Evolutionary conservation across 2,329 filamentous ascomycete genomes (phyloP), one percentile per base, ranked within the genome.

Genomic region (Beauveria sp.): DNA sequence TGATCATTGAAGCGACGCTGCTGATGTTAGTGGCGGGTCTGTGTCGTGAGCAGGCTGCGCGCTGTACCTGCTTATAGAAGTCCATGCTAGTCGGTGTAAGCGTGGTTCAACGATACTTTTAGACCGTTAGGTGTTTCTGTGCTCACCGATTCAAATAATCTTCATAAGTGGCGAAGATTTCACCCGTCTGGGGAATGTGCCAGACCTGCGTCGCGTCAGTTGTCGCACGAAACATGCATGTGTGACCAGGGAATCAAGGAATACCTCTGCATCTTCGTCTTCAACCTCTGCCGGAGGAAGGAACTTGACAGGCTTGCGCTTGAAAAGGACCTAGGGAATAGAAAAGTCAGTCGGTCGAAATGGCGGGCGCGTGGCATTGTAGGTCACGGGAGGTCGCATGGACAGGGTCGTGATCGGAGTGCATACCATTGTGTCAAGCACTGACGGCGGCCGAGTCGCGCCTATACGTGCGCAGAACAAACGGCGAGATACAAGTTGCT

Each of bases 1-100:
- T 96, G 90, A 75, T 96, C 96, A 64, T 96, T 96, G 74, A 98
- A 99, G 61, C 89, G 87, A 71, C 87, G 90, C 87, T 93, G 68
- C 49, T 54, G 55, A 68, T 63, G 58, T 59, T 52, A 50, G 53
- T 48, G 49, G 9, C n/a, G 18, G n/a, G 45, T n/a, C 7, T 34
- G 20, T 14, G 14, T 22, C 2, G 26, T 12, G 18, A 10, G 34
- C 20, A 43, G 42, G 68, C 71, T 63, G 53, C 26, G 40, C 46
- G 46, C 42, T 82, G 69, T 79, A 90, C 90, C 84, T 96, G 91
- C 68, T 89, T 92, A 73, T 96, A 96, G 72, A 96, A 97, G 73
- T 97, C 93, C 83, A 93, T 88, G 63, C 91, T 96, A 18, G 45
- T 61, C 46, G 4, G 52, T 67, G 71, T 64, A 48, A 65, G 64